Evolutionary conservation across 257 asterid species (phyloP).

Genomic region (Solanum megistacrolobum): DNA sequence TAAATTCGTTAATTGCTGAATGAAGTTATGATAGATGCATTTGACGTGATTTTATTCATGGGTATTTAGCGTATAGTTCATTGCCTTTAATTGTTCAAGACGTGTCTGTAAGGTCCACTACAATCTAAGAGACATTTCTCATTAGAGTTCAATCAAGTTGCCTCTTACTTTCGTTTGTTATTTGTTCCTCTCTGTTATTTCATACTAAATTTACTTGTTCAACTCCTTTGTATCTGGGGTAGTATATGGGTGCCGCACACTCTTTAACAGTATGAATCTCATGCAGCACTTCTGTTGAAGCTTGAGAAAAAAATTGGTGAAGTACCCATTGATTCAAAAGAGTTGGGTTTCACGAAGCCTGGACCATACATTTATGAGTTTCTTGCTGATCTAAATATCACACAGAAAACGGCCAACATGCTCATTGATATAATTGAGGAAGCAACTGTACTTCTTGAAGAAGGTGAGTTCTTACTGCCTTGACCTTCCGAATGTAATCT

Average conservation of each 20-base stretch:
- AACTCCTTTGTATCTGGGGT: background rate
- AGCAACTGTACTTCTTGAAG: constrained; percentile 77
- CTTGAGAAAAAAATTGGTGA: constrained; percentile 84
- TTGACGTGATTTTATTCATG: background rate
- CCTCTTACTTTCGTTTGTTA: background rate
- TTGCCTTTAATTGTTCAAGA: background rate
- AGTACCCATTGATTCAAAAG: constrained; percentile 79
- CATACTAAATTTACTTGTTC: background rate
- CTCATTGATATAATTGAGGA: constrained; percentile 71
- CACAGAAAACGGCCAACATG: constrained; percentile 55
- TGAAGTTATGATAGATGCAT: background rate
- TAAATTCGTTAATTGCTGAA: constrained; percentile 8
- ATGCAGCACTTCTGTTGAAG: constrained; percentile 89
- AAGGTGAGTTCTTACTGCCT: constrained; percentile 47
- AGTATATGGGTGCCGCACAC: background rate
- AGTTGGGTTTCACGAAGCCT: constrained; percentile 79
- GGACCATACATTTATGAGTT: constrained; percentile 93
- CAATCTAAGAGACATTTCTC: background rate
- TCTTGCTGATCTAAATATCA: constrained; percentile 72
- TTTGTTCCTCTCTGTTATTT: background rate
- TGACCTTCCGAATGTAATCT: constrained; percentile 6
- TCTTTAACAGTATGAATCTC: constrained; percentile 19
- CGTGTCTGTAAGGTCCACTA: background rate
- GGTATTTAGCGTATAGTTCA: background rate
- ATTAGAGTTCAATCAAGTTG: background rate